These are phyloP conservation scores for Tetrapisispora namnaoensis DNA, from an alignment of 805 yeast species.

Conservation along the genomic window DNA sequence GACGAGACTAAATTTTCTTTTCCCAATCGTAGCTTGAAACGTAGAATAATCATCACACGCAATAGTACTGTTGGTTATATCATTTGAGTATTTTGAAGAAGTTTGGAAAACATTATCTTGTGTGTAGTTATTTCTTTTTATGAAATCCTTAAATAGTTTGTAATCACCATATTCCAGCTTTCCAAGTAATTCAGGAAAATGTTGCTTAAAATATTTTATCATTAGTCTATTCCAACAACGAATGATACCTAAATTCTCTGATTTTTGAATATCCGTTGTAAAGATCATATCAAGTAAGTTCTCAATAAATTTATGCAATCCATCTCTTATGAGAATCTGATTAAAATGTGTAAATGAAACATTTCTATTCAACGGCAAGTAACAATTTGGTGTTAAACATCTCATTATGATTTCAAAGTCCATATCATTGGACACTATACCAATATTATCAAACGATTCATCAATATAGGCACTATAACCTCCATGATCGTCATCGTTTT, in stretches of 20 bases:
- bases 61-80: background rate
- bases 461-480: too few relatives aligned
- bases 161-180: constrained; percentile 20
- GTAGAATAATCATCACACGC: constrained; percentile 9
- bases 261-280: background rate
- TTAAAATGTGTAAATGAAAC: constrained; percentile 20
- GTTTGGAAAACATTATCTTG: background rate
- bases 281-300: constrained; percentile 16
- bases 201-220: constrained; percentile 17
- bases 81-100: background rate
- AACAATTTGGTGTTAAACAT: constrained; percentile 24
- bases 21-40: background rate
- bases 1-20: background rate
- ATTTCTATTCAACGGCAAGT: constrained; percentile 21
- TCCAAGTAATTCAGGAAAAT: constrained; percentile 24
- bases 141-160: constrained; percentile 10
- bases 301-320: constrained; percentile 16
- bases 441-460: constrained; percentile 11
- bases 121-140: background rate
- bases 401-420: constrained; percentile 16
- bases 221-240: constrained; percentile 27
- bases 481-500: constrained; percentile 1
- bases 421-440: constrained; percentile 8
- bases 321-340: constrained; percentile 10
- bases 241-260: constrained; percentile 1